phyloP scores from a whole-genome alignment of 345 rosid species.

The Dipteronia dyeriana region DNA sequence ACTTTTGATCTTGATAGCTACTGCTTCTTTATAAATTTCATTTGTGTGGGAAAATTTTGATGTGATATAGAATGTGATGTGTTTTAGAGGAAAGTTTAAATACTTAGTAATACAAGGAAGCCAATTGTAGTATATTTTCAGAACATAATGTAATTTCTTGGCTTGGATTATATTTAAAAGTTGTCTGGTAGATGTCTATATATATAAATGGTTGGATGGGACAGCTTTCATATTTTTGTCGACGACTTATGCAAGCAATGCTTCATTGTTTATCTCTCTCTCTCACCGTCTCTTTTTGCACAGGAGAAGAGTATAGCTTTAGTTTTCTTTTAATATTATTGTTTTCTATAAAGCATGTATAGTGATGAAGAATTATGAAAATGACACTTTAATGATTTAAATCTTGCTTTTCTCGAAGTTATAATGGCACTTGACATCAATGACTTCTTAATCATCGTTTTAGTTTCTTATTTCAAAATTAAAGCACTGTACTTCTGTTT shows the following conservation, averaged over 20 bases:
- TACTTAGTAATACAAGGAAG: neutral
- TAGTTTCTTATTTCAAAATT: too few species aligned
- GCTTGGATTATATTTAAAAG: neutral
- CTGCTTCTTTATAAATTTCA: neutral
- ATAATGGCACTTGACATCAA: too few species aligned
- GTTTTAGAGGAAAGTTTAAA: neutral
- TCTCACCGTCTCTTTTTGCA: neutral
- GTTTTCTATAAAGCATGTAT: neutral
- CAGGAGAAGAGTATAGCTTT: too few species aligned
- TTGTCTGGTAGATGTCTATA: neutral
- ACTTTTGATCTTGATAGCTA: neutral
- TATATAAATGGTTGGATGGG: neutral
- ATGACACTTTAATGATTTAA: too few species aligned
- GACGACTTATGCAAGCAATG: too few species aligned
- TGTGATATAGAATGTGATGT: slow-evolving; percentile 1
- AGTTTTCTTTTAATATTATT: neutral
- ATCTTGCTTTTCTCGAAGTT: too few species aligned
- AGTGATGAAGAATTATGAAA: too few species aligned
- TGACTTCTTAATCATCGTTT: too few species aligned
- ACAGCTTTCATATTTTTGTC: neutral
- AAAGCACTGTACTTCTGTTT: slow-evolving; percentile 28
- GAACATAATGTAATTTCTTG: neutral
- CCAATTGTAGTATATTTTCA: neutral
- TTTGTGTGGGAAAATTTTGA: slow-evolving; percentile 23
- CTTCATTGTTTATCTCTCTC: too few species aligned